These are phyloP conservation scores for Ceratocystis colombiana DNA, from an alignment of 2,329 filamentous ascomycete genomes.

Conservation along the genomic window DNA sequence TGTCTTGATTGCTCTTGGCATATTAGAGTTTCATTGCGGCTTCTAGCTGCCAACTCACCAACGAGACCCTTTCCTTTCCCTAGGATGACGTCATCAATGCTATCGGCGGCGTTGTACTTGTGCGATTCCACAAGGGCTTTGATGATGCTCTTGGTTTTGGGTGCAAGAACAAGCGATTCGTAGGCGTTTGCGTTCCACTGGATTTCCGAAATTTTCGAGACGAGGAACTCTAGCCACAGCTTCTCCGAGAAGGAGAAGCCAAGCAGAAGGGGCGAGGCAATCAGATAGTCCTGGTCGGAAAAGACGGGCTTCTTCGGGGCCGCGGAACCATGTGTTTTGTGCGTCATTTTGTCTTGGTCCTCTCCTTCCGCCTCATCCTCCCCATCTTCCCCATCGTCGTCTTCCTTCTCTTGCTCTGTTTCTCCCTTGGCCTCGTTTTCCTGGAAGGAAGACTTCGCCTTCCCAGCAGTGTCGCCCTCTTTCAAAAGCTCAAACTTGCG, in stretches of 20 bases:
- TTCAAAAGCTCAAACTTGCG: background rate
- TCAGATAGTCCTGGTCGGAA: slow-evolving; percentile 71
- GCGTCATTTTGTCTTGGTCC: background rate
- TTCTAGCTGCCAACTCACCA: background rate
- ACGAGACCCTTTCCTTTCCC: slow-evolving; percentile 39
- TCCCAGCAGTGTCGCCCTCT: background rate
- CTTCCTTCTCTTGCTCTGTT: background rate
- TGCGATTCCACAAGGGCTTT: slow-evolving; percentile 42
- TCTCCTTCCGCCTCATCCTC: background rate
- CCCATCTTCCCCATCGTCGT: background rate
- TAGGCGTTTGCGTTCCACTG: slow-evolving; percentile 40
- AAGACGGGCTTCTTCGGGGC: slow-evolving; percentile 41
- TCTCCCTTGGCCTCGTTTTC: background rate
- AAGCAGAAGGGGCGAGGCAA: slow-evolving; percentile 73
- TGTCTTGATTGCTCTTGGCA: background rate
- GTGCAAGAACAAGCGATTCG: slow-evolving; percentile 39
- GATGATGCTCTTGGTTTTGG: slow-evolving; percentile 40
- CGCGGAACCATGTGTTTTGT: background rate
- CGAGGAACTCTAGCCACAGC: slow-evolving; percentile 30
- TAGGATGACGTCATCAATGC: slow-evolving; percentile 36
- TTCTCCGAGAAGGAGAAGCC: slow-evolving; percentile 52
- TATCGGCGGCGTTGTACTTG: slow-evolving; percentile 25
- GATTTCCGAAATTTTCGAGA: slow-evolving; percentile 37
- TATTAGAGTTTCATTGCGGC: slow-evolving; percentile 35
- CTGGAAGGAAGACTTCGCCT: no score